Percentiles rank a stretch among this genome's conserved stretches.
phyloP scores from a whole-genome alignment of 768 basidiomycete genomes.

The Tricholoma sp. region DNA sequence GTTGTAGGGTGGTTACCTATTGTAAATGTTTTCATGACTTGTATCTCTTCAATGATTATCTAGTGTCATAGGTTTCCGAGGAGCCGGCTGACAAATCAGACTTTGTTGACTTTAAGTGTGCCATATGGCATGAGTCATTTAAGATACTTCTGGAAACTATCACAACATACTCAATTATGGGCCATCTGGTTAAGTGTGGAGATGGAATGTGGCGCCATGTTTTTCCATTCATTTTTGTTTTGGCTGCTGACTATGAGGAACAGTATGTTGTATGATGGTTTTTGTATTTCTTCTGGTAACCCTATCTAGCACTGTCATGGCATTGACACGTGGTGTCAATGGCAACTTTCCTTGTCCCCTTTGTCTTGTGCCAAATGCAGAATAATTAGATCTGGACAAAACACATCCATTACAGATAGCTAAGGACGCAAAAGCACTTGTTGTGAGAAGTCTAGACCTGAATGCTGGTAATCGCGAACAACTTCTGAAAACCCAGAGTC shows the following conservation, averaged over 20 bases:
- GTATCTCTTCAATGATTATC: background rate
- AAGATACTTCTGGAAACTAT: slow-evolving; percentile 23
- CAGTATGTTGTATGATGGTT: slow-evolving; percentile 25
- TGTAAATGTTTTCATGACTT: slow-evolving; percentile 15
- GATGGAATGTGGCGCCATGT: slow-evolving; percentile 21
- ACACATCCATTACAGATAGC: slow-evolving; percentile 1
- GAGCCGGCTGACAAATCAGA: slow-evolving; percentile 16
- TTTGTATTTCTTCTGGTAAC: background rate
- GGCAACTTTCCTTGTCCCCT: slow-evolving; percentile 6
- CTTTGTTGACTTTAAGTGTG: slow-evolving; percentile 22
- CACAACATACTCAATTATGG: slow-evolving; percentile 13
- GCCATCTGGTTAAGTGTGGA: slow-evolving; percentile 18
- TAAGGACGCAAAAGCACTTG: slow-evolving; percentile 3
- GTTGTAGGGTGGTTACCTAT: slow-evolving; percentile 36
- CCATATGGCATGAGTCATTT: slow-evolving; percentile 33
- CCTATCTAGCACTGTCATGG: slow-evolving; percentile 1
- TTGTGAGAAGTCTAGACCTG: background rate
- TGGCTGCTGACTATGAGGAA: slow-evolving; percentile 30
- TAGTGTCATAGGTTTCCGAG: background rate
- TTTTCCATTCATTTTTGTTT: slow-evolving; percentile 27
- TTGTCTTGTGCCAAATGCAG: slow-evolving; percentile 16
- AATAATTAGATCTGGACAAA: slow-evolving; percentile 5
- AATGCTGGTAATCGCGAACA: slow-evolving; percentile 8
- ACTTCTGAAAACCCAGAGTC: slow-evolving; percentile 1
- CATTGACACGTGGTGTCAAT: slow-evolving; percentile 2